A percentile compares a stretch with the other conserved stretches of the same genome.
Evolutionary conservation across 2,329 filamentous ascomycete species (phyloP).

Genomic region (Aspergillus calidoustus): DNA sequence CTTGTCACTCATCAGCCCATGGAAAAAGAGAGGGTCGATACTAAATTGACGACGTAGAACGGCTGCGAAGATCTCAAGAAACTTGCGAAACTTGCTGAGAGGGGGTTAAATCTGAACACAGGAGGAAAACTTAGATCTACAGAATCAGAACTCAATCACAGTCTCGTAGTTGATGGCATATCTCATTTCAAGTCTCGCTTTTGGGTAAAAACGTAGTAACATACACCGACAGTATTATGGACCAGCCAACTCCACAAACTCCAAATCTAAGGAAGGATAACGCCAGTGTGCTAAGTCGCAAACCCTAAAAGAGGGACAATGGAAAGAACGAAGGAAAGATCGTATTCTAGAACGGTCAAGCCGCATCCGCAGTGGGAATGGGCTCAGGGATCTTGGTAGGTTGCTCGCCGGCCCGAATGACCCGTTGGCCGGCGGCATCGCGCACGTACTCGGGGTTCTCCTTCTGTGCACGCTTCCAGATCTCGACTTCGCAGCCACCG

Average conservation of each 20-base stretch:
- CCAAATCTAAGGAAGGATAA: slow-evolving; percentile 10
- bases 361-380: slow-evolving; percentile 80
- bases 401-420: slow-evolving; percentile 84
- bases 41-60: no score
- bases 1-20: no score
- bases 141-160: not conserved
- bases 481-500: slow-evolving; percentile 86
- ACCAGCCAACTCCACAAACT: slow-evolving; percentile 10
- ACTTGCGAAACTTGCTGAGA: no score
- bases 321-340: not conserved
- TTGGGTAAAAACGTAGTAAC: slow-evolving; percentile 10
- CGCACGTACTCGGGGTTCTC: slow-evolving; percentile 79
- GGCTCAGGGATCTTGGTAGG: slow-evolving; percentile 82
- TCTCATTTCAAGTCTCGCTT: slow-evolving; percentile 16
- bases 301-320: slow-evolving; percentile 12
- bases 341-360: slow-evolving; percentile 42
- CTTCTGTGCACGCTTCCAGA: slow-evolving; percentile 85
- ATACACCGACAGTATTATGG: not conserved
- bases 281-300: slow-evolving; percentile 15
- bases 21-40: no score
- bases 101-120: no score
- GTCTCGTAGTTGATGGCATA: slow-evolving; percentile 3
- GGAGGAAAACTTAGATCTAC: no score
- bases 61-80: no score
- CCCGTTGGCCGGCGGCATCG: slow-evolving; percentile 78